Conservation (phyloP, 2,329 filamentous ascomycete species). For the Fusarium torulosum region DNA sequence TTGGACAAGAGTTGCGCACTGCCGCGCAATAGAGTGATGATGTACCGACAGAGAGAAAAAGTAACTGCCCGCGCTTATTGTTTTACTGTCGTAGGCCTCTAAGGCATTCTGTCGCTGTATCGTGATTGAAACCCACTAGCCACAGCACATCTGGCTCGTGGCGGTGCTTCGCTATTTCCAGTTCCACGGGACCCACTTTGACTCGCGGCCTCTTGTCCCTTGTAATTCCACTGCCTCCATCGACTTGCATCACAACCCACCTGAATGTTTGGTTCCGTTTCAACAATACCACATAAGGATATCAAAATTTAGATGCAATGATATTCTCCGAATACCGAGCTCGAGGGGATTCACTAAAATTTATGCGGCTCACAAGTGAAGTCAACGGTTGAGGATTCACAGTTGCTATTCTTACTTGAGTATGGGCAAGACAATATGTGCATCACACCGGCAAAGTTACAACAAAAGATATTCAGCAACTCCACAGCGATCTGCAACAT, state of each 20-base stretch:
- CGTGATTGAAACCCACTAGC: slow-evolving; percentile 23
- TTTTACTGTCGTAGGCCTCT: slow-evolving; percentile 26
- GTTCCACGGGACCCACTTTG: slow-evolving; percentile 36
- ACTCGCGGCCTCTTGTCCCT: slow-evolving; percentile 45
- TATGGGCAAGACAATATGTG: background rate
- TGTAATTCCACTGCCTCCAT: slow-evolving; percentile 39
- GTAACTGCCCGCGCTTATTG: slow-evolving; percentile 23
- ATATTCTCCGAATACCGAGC: slow-evolving; percentile 6
- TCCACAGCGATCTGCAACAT: slow-evolving; percentile 35
- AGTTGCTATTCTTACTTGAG: background rate
- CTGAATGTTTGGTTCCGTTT: slow-evolving; percentile 29
- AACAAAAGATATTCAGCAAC: slow-evolving; percentile 12
- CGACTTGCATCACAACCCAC: slow-evolving; percentile 34
- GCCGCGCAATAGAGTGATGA: slow-evolving; percentile 21
- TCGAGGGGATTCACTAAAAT: background rate
- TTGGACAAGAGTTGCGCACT: slow-evolving; percentile 31
- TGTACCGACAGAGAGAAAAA: background rate
- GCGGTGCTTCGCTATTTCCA: slow-evolving; percentile 34
- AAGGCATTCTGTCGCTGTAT: background rate
- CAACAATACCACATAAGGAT: slow-evolving; percentile 21
- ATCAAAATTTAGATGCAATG: slow-evolving; percentile 1
- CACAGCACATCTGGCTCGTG: slow-evolving; percentile 25
- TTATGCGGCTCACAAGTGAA: slow-evolving; percentile 10
- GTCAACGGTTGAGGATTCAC: background rate
- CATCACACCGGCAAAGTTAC: slow-evolving; percentile 1